Conservation (phyloP, 2,329 filamentous ascomycete genomes). For the Atkinsonella hypoxylon region DNA sequence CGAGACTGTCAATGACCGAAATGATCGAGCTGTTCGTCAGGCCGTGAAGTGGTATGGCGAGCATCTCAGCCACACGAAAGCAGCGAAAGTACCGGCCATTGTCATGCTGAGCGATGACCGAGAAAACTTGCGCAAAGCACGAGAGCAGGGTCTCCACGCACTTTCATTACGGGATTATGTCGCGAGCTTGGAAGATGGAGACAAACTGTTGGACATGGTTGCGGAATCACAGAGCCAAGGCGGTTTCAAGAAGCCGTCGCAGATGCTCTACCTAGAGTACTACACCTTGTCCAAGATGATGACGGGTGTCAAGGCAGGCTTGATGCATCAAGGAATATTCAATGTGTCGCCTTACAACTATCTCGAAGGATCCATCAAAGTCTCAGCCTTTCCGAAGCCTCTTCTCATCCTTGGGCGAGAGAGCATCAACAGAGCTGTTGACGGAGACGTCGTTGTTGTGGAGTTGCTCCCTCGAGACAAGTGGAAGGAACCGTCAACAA, state of each 20-base stretch:
- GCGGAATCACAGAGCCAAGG: slow-evolving; percentile 62
- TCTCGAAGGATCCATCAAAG: slow-evolving; percentile 82
- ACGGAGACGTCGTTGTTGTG: slow-evolving; percentile 85
- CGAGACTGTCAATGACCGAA: slow-evolving; percentile 91
- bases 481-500: slow-evolving; percentile 92
- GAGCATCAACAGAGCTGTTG: slow-evolving; percentile 89
- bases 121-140: slow-evolving; percentile 74
- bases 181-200: slow-evolving; percentile 68
- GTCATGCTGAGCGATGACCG: slow-evolving; percentile 93
- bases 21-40: slow-evolving; percentile 79
- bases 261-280: slow-evolving; percentile 81
- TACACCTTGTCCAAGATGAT: slow-evolving; percentile 83
- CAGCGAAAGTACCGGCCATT: slow-evolving; percentile 55
- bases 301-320: slow-evolving; percentile 80
- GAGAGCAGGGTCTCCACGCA: slow-evolving; percentile 59
- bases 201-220: slow-evolving; percentile 86
- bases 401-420: slow-evolving; percentile 83
- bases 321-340: slow-evolving; percentile 88
- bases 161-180: slow-evolving; percentile 67
- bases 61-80: slow-evolving; percentile 58
- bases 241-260: slow-evolving; percentile 46
- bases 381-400: slow-evolving; percentile 79
- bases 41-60: slow-evolving; percentile 84
- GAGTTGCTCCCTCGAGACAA: slow-evolving; percentile 88
- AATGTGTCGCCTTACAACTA: slow-evolving; percentile 98